Conservation (phyloP, 2,329 filamentous ascomycete genomes). For the Aureobasidium subglaciale region DNA sequence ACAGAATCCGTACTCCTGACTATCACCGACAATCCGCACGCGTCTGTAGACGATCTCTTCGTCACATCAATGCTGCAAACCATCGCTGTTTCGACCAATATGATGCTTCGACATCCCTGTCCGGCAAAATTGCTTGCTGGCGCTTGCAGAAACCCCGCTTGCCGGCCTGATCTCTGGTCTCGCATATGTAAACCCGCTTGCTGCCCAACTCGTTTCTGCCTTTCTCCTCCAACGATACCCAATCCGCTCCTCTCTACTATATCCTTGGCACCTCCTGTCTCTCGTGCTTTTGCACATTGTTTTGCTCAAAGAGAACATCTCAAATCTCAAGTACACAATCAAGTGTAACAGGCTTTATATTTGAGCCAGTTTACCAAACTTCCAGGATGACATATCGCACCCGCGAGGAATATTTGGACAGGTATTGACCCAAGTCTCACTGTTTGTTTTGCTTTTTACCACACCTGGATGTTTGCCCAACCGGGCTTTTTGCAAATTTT, state of each 20-base stretch:
- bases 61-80: constrained; percentile 7
- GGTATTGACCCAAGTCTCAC: constrained; percentile 27
- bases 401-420: constrained; percentile 31
- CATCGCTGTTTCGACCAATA: constrained; percentile 3
- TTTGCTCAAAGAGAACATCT: not conserved
- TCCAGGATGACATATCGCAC: constrained; percentile 33
- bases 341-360: constrained; percentile 15
- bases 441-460: constrained; percentile 18
- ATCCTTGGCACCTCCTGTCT: constrained; percentile 7
- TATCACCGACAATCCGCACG: constrained; percentile 13
- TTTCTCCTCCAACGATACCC: constrained; percentile 2
- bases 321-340: not conserved
- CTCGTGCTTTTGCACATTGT: constrained; percentile 11
- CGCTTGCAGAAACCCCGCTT: constrained; percentile 9
- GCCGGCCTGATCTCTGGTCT: constrained; percentile 9
- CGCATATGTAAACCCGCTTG: constrained; percentile 15
- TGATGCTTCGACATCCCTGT: constrained; percentile 6
- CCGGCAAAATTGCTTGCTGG: constrained; percentile 11
- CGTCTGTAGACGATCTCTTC: constrained; percentile 8
- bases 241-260: constrained; percentile 6
- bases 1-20: constrained; percentile 3
- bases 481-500: constrained; percentile 18
- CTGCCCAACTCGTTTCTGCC: constrained; percentile 12
- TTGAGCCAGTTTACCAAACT: constrained; percentile 15
- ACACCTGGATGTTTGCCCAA: constrained; percentile 18